A percentile compares a stretch with the other conserved stretches of the same genome.
These are phyloP conservation scores for Lipomyces anomalus DNA, from an alignment of 805 yeast species.

Conservation along the genomic window DNA sequence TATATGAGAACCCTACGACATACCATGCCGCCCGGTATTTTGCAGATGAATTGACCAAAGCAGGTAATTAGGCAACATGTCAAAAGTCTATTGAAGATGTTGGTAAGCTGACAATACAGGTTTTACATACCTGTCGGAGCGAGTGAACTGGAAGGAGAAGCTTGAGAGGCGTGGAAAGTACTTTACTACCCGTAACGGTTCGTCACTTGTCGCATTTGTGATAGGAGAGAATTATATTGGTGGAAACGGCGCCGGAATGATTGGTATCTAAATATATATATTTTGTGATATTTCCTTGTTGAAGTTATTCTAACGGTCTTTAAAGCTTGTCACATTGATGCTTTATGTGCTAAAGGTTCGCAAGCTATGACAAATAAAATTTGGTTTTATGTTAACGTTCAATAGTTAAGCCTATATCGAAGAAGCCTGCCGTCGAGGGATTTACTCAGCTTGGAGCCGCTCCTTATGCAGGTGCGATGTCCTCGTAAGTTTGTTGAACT, in stretches of 20 bases:
- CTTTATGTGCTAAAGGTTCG: conserved; percentile 38
- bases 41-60: conserved; percentile 44
- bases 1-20: conserved; percentile 24
- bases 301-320: no score
- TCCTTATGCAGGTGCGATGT: conserved; percentile 69
- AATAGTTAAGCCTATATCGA: conserved; percentile 64
- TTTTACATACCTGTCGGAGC: conserved; percentile 60
- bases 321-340: conserved; percentile 44
- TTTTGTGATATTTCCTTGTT: neutral
- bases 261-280: conserved; percentile 51
- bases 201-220: conserved; percentile 62
- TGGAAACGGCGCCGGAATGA: conserved; percentile 54
- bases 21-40: conserved; percentile 79
- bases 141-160: conserved; percentile 46
- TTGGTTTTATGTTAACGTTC: no score
- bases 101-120: no score
- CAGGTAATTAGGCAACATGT: no score
- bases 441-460: conserved; percentile 77
- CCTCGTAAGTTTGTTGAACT: conserved; percentile 9
- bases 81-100: no score
- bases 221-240: conserved; percentile 64
- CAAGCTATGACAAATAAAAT: neutral
- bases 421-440: conserved; percentile 58
- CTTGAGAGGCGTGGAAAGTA: conserved; percentile 47
- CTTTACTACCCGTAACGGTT: conserved; percentile 63